Percentiles rank a stretch among this genome's conserved stretches.
Evolutionary conservation across 1,284 basidiomycete genomes (phyloP).

Genomic region (Erythrobasidium hasegawianum): DNA sequence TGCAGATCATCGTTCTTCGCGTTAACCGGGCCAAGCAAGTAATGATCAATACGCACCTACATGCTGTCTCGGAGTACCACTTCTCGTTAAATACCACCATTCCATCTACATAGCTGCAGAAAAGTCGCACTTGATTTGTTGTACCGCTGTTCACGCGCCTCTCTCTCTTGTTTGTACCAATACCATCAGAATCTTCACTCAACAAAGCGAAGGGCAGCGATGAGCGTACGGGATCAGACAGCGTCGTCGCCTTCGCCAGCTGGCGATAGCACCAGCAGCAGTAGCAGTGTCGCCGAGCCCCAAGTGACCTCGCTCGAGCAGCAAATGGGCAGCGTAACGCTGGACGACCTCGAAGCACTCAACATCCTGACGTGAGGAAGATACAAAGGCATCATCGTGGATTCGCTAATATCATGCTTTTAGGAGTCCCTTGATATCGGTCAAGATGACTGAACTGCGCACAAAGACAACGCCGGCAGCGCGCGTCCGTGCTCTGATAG

Average conservation of each 20-base stretch:
- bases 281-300: not conserved
- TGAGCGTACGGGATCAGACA: not conserved
- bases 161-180: not conserved
- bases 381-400: too few relatives aligned
- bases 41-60: too few relatives aligned
- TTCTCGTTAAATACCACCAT: too few relatives aligned
- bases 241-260: too few relatives aligned
- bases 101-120: not conserved
- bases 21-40: too few relatives aligned
- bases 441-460: constrained; percentile 67
- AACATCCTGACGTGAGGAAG: constrained; percentile 60
- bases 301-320: not conserved
- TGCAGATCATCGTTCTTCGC: too few relatives aligned
- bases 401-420: too few relatives aligned
- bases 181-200: not conserved
- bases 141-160: not conserved
- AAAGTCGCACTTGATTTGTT: not conserved
- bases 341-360: constrained; percentile 47
- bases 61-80: too few relatives aligned
- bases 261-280: not conserved
- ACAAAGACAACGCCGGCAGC: constrained; percentile 61
- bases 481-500: constrained; percentile 74
- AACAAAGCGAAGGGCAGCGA: too few relatives aligned
- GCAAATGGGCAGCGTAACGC: constrained; percentile 7
- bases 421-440: constrained; percentile 53